A percentile compares a stretch with the other conserved stretches of the same genome.
Conservation (phyloP, 1,139 yeast genomes). For the Geotrichum siamense region DNA sequence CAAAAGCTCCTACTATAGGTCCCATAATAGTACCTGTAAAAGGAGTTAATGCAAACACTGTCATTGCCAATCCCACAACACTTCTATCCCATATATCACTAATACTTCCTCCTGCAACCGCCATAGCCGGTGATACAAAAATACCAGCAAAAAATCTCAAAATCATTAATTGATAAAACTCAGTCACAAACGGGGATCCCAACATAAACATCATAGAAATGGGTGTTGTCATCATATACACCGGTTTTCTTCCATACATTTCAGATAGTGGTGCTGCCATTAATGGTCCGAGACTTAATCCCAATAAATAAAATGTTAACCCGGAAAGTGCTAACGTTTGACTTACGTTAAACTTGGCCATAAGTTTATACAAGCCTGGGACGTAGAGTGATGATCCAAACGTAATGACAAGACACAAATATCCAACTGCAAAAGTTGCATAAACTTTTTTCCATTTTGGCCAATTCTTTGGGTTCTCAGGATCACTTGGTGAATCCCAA, state of each 20-base stretch:
- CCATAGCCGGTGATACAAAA: conserved; percentile 39
- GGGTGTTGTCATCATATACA: conserved; percentile 56
- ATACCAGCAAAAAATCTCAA: conserved; percentile 39
- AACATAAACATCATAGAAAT: conserved; percentile 63
- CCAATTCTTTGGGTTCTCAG: conserved; percentile 14
- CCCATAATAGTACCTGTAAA: conserved; percentile 39
- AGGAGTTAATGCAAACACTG: conserved; percentile 37
- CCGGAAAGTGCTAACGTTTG: conserved; percentile 46
- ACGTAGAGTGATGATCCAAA: conserved; percentile 13
- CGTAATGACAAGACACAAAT: conserved; percentile 9
- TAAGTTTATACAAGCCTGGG: conserved; percentile 1
- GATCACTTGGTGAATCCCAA: conserved; percentile 10
- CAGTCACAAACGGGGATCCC: conserved; percentile 63
- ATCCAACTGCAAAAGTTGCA: conserved; percentile 11
- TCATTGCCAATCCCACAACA: conserved; percentile 38
- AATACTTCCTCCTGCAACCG: conserved; percentile 19
- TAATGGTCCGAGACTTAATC: conserved; percentile 66
- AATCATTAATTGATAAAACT: conserved; percentile 40
- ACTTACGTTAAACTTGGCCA: conserved; percentile 5
- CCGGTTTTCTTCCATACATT: conserved; percentile 60
- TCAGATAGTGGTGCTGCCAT: conserved; percentile 75
- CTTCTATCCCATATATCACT: conserved; percentile 40
- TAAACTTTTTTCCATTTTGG: conserved; percentile 4
- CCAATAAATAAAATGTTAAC: conserved; percentile 60
- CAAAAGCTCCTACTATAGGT: conserved; percentile 38